Base-by-base conservation (phyloP, 768 basidiomycete species). In the Mycena olivaceomarginata region DNA sequence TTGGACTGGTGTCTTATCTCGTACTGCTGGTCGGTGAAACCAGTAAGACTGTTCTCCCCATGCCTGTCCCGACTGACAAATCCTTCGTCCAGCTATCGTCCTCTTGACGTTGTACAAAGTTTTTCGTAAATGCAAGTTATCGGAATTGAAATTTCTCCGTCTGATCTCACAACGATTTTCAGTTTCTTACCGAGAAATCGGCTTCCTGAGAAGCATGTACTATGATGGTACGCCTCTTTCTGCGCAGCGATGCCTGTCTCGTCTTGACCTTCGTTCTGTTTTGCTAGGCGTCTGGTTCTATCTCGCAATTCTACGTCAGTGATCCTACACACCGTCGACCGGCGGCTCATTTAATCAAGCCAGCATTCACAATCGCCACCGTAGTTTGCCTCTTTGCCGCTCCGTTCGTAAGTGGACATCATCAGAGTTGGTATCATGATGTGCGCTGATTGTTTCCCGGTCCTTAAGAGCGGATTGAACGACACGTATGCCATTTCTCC, bases 271-370 rank as follows among this genome's bases (percentile, higher is more conserved):
- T 53, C 9, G 11, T 53, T 53, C 31, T 53, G 13, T 18, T 65
- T 63, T 10, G 18, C 25, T 25, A 75, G 74, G 74, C 7, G 56
- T 77, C 48, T 77, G 75, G 75, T 77, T 72, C 45, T 77, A 72
- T 66, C 70, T 69, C 18, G 75, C 70, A 7, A 72, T 77, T 57
- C 59, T 72, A n/a, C 70, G 75, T 77, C 20, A 62, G 70, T 67
- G 0, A 16, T 57, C 15, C 25, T 31, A 25, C 51, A 53, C 51
- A 2, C 20, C 22, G 51, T 53, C 51, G 18, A 53, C 51, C n/a
- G 18, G 51, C 11, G 20, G 51, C 51, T 53, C 51, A 53, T n/a
- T 53, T n/a, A 18, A n/a, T 1, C 18, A 11, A 18, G 1, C 31
- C 51, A 53, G 51, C 51, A 4, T 53, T 53, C 20, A 53, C 51